Percentiles rank a stretch among this genome's conserved stretches.
These are phyloP conservation scores for Williopsis jadinii DNA, from an alignment of 1,139 yeast genomes.

Conservation along the genomic window DNA sequence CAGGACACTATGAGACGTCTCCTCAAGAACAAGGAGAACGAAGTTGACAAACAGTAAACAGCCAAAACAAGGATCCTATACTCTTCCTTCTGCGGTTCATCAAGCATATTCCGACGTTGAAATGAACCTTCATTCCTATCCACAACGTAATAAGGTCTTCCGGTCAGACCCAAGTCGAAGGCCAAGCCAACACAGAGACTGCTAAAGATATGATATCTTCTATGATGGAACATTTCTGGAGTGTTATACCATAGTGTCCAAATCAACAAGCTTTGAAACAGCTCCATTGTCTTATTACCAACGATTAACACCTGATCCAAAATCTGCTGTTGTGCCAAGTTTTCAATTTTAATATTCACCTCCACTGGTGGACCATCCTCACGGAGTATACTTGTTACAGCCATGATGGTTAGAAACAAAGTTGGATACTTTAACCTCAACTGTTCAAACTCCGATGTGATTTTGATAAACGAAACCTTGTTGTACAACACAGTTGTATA, in stretches of 20 bases:
- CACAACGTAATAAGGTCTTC: conserved; percentile 36
- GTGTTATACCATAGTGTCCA: conserved; percentile 76
- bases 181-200: conserved; percentile 62
- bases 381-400: conserved; percentile 45
- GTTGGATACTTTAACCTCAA: conserved; percentile 49
- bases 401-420: conserved; percentile 58
- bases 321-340: conserved; percentile 49
- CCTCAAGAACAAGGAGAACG: conserved; percentile 47
- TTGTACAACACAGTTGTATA: conserved; percentile 36
- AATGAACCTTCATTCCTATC: conserved; percentile 33
- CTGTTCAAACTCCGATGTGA: conserved; percentile 38
- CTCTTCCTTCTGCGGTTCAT: conserved; percentile 30
- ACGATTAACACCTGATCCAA: conserved; percentile 57
- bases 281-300: conserved; percentile 68
- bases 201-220: conserved; percentile 67
- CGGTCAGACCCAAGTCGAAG: conserved; percentile 71
- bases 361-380: conserved; percentile 24
- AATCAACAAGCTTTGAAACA: conserved; percentile 54
- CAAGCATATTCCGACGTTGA: conserved; percentile 22
- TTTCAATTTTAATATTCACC: conserved; percentile 43
- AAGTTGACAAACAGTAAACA: conserved; percentile 44
- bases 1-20: conserved; percentile 47
- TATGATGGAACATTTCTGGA: conserved; percentile 73
- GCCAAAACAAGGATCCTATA: conserved; percentile 39
- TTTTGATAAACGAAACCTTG: conserved; percentile 46